Evolutionary conservation across 2,329 filamentous ascomycete species (phyloP).

Genomic region (Trichophyton benhamiae): DNA sequence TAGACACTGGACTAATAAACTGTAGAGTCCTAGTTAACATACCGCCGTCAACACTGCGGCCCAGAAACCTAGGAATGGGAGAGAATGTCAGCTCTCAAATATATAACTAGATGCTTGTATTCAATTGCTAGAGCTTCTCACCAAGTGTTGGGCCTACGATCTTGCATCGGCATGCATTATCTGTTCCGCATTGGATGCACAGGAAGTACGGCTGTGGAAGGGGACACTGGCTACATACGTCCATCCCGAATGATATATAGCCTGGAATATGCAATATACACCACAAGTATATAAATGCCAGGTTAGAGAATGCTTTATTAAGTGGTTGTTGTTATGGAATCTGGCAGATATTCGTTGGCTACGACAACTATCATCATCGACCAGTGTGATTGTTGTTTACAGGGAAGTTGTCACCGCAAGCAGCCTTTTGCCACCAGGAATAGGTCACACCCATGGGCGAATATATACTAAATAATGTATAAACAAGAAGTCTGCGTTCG

Average conservation of each 20-base stretch:
- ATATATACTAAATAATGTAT: background rate
- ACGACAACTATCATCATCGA: no score
- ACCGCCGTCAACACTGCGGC: background rate
- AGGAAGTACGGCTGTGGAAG: constrained; percentile 20
- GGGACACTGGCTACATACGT: background rate
- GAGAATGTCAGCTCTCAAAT: background rate
- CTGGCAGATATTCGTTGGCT: no score
- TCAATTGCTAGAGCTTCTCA: constrained; percentile 10
- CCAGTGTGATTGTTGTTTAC: background rate
- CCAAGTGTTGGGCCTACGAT: constrained; percentile 44
- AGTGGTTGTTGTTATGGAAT: no score
- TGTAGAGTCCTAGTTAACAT: background rate
- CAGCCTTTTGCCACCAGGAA: background rate
- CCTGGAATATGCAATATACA: background rate
- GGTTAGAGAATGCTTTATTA: no score
- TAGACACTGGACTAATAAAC: background rate
- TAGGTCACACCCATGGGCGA: background rate
- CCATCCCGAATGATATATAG: background rate
- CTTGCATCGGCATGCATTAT: constrained; percentile 47
- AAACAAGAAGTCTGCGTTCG: background rate
- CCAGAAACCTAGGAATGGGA: background rate
- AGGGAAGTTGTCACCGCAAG: background rate
- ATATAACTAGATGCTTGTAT: background rate
- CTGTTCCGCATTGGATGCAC: constrained; percentile 45
- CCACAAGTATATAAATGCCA: background rate